phyloP scores from a whole-genome alignment of 2,329 filamentous ascomycete genomes.

The Penicillium sp. region DNA sequence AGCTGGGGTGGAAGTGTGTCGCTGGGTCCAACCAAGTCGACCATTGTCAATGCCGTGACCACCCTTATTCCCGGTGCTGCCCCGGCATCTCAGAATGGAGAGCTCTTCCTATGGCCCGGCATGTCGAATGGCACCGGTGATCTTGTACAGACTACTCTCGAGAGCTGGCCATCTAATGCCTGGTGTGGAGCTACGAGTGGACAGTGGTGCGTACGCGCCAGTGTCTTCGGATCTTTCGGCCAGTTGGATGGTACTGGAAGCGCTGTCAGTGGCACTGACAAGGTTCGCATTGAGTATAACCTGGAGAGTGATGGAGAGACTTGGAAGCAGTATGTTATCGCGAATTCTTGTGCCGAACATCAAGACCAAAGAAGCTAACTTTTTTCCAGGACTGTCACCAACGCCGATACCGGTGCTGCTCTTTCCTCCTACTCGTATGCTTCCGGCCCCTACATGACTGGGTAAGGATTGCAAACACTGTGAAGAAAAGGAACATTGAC shows the following conservation, averaged over 20 bases:
- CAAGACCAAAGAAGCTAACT: conserved; percentile 1
- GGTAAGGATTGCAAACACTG: conserved; percentile 17
- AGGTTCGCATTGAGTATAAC: conserved; percentile 36
- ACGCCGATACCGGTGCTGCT: conserved; percentile 38
- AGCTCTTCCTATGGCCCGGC: conserved; percentile 50
- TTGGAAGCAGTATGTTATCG: conserved; percentile 33
- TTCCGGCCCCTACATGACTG: conserved; percentile 44
- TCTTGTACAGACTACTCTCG: conserved; percentile 48
- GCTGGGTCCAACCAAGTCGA: conserved; percentile 43
- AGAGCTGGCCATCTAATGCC: conserved; percentile 46
- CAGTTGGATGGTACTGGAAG: conserved; percentile 38
- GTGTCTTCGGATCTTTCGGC: conserved; percentile 47
- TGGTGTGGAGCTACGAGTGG: conserved; percentile 47
- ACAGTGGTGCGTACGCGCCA: conserved; percentile 50
- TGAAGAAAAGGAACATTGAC: background rate
- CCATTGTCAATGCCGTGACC: conserved; percentile 46
- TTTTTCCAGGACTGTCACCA: conserved; percentile 35
- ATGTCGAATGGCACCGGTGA: conserved; percentile 53
- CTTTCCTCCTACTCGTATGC: conserved; percentile 41
- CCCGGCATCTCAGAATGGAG: conserved; percentile 42
- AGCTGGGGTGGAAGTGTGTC: conserved; percentile 46
- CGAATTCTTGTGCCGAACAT: background rate
- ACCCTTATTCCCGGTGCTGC: conserved; percentile 47
- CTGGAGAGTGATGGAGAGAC: conserved; percentile 31
- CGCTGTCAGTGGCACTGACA: conserved; percentile 30